phyloP scores from a whole-genome alignment of 192 early-diverging fungal species.

The Backusella mclennaniae region DNA sequence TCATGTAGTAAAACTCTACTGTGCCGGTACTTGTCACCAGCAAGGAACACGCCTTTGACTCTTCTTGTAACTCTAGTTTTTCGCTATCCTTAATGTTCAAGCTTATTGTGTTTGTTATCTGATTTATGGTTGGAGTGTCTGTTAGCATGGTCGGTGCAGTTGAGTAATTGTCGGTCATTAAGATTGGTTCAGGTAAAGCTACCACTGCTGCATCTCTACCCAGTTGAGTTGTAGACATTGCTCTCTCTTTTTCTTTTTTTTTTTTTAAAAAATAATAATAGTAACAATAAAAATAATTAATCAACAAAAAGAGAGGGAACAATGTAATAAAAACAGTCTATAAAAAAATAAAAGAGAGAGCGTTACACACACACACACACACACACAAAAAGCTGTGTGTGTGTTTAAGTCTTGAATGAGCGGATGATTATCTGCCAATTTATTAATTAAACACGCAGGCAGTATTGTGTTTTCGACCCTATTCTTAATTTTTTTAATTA shows the following conservation, averaged over 20 bases:
- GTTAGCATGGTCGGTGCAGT: not conserved
- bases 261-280: not conserved
- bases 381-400: not conserved
- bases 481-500: too few relatives aligned
- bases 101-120: not conserved
- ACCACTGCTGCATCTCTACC: not conserved
- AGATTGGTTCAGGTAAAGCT: not conserved
- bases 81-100: not conserved
- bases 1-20: not conserved
- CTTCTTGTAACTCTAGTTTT: not conserved
- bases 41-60: not conserved
- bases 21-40: not conserved
- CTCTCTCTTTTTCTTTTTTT: not conserved
- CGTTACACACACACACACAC: not conserved
- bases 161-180: not conserved
- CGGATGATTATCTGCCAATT: not conserved
- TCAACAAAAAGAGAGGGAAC: not conserved
- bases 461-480: not conserved
- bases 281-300: not conserved
- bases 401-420: not conserved
- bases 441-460: not conserved
- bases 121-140: not conserved
- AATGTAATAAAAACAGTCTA: not conserved
- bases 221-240: not conserved
- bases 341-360: not conserved